Percentiles rank a stretch among this genome's conserved stretches.
phyloP scores from a whole-genome alignment of 495 filamentous ascomycete genomes.

The Hyaloscypha hepaticicola region DNA sequence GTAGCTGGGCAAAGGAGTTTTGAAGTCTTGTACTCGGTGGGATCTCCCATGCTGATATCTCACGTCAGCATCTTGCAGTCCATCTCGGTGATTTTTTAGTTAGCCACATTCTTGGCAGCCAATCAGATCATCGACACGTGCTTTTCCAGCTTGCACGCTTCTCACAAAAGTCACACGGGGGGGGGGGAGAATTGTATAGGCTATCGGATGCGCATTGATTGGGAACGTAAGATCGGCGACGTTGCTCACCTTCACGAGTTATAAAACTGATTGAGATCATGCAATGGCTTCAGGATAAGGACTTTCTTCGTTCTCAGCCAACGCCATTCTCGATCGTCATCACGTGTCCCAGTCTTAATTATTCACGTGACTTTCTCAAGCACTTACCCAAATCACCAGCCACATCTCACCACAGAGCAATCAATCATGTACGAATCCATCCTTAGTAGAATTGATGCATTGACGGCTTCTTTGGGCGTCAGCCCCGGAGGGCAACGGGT shows the following conservation, averaged over 20 bases:
- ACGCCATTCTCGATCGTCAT: not conserved
- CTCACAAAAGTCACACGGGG: no score
- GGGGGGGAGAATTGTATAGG: no score
- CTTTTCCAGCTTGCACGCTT: no score
- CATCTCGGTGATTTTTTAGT: no score
- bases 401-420: not conserved
- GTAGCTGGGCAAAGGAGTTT: conserved; percentile 2
- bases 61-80: not conserved
- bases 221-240: not conserved
- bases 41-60: not conserved
- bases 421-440: conserved; percentile 21
- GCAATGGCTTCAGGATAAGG: not conserved
- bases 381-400: not conserved
- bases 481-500: not conserved
- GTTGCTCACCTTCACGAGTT: not conserved
- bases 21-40: not conserved
- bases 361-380: not conserved
- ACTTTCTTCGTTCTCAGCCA: not conserved
- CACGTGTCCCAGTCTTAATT: not conserved
- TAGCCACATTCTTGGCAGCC: no score
- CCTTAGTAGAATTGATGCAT: conserved; percentile 6
- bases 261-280: not conserved
- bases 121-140: no score
- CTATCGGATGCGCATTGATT: not conserved
- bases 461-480: not conserved